A percentile compares a stretch with the other conserved stretches of the same genome.
phyloP scores from a whole-genome alignment of 148 eudicot species.

The Euryodendron excelsum region DNA sequence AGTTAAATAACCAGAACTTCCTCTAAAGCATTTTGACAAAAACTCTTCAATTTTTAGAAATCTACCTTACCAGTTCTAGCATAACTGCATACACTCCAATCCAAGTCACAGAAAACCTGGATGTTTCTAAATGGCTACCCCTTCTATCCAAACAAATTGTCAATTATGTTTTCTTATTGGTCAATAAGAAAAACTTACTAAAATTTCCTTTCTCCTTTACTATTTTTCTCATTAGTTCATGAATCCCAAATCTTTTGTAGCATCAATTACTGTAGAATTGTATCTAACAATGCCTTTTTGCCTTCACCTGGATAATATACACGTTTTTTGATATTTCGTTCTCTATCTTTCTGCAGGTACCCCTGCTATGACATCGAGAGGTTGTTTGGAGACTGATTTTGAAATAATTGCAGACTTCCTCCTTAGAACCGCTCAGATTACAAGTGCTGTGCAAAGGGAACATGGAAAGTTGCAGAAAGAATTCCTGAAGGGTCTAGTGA shows the following conservation, averaged over 20 bases:
- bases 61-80: too few relatives aligned
- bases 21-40: not conserved
- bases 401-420: slow-evolving; percentile 81
- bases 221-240: not conserved
- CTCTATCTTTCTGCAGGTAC: slow-evolving; percentile 49
- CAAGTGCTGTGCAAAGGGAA: slow-evolving; percentile 51
- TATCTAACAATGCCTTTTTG: not conserved
- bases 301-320: not conserved
- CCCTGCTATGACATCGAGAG: slow-evolving; percentile 94
- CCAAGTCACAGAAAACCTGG: too few relatives aligned
- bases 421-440: slow-evolving; percentile 66
- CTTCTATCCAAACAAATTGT: not conserved
- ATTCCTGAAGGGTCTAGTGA: slow-evolving; percentile 56
- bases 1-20: not conserved
- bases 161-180: not conserved
- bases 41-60: not conserved
- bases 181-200: not conserved
- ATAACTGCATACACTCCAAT: too few relatives aligned
- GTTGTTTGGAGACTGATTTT: slow-evolving; percentile 78
- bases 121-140: too few relatives aligned
- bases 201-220: not conserved
- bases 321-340: too few relatives aligned
- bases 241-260: not conserved
- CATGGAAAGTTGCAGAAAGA: slow-evolving; percentile 59
- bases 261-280: too few relatives aligned